A percentile compares a stretch with the other conserved stretches of the same genome.
Evolutionary conservation across 257 asterid genomes (phyloP).

Genomic region (Schizonepeta tenuifolia): DNA sequence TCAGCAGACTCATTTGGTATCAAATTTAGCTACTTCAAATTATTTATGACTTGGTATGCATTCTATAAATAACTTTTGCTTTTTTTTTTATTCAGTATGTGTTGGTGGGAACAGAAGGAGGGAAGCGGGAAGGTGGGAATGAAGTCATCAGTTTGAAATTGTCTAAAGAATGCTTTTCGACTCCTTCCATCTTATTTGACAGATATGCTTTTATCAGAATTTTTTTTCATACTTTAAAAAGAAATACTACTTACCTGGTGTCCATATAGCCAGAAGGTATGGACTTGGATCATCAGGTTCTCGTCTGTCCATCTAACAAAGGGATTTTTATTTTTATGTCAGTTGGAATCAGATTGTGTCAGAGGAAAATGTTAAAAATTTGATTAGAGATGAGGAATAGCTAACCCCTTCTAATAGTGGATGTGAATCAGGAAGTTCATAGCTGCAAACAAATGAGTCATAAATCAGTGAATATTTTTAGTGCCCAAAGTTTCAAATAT

Average conservation of each 20-base stretch:
- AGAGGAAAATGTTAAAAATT: slow-evolving; percentile 28
- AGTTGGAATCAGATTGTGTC: slow-evolving; percentile 35
- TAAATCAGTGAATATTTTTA: slow-evolving; percentile 29
- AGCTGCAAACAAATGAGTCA: slow-evolving; percentile 51
- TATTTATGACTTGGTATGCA: slow-evolving; percentile 5
- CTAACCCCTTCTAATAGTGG: slow-evolving; percentile 70
- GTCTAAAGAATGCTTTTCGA: no score
- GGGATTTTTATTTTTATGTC: slow-evolving; percentile 30
- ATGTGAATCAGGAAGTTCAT: slow-evolving; percentile 83
- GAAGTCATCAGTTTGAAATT: background rate
- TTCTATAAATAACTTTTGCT: background rate
- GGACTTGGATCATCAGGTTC: slow-evolving; percentile 97
- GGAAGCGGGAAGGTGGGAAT: slow-evolving; percentile 3
- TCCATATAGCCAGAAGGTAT: slow-evolving; percentile 94
- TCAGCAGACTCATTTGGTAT: slow-evolving; percentile 5
- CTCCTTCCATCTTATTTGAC: background rate
- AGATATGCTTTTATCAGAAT: slow-evolving; percentile 20
- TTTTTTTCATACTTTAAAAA: background rate
- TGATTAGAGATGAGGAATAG: slow-evolving; percentile 24
- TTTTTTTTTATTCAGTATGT: slow-evolving; percentile 12
- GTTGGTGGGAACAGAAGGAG: slow-evolving; percentile 22
- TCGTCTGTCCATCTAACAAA: slow-evolving; percentile 73
- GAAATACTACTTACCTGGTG: slow-evolving; percentile 66
- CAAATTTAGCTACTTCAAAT: background rate
- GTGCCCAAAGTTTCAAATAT: slow-evolving; percentile 14